Conservation (phyloP, 345 rosid genomes). For the Moricandia moricandioides region DNA sequence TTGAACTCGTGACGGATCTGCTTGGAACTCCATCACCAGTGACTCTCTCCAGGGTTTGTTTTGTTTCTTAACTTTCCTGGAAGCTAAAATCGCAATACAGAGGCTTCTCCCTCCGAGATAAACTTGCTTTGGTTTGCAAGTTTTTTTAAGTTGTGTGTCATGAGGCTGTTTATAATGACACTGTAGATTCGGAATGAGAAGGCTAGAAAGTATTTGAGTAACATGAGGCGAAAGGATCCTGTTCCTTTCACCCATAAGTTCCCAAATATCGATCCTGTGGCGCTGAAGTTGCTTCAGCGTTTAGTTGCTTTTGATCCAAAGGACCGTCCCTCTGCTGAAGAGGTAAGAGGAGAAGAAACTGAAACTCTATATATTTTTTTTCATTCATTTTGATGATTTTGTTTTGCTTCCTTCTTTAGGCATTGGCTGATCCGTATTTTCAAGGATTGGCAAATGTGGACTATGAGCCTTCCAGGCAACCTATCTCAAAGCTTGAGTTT, state of each 20-base stretch:
- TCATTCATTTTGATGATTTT: conserved; percentile 15
- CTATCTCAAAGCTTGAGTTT: conserved; percentile 83
- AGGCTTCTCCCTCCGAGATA: conserved; percentile 32
- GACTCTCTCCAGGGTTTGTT: conserved; percentile 77
- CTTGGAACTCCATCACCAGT: conserved; percentile 88
- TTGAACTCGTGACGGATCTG: conserved; percentile 92
- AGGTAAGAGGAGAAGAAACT: conserved; percentile 44
- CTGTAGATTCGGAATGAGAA: conserved; percentile 90
- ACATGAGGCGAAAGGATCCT: conserved; percentile 69
- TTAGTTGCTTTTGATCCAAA: conserved; percentile 94
- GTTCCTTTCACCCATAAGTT: conserved; percentile 60
- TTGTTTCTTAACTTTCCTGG: conserved; percentile 21
- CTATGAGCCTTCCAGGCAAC: conserved; percentile 71
- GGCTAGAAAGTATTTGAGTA: conserved; percentile 82
- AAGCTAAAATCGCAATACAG: conserved; percentile 33
- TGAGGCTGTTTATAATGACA: conserved; percentile 30
- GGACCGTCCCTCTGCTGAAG: conserved; percentile 91
- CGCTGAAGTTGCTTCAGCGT: conserved; percentile 72
- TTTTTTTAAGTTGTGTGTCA: conserved; percentile 24
- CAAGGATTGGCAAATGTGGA: conserved; percentile 67
- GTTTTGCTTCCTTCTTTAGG: conserved; percentile 44
- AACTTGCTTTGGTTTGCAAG: conserved; percentile 34
- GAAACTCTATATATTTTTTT: neutral
- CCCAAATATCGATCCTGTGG: conserved; percentile 67
- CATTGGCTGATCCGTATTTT: conserved; percentile 91